phyloP scores from a whole-genome alignment of 2,329 filamentous ascomycete species.

The Scedosporium apiospermum region DNA sequence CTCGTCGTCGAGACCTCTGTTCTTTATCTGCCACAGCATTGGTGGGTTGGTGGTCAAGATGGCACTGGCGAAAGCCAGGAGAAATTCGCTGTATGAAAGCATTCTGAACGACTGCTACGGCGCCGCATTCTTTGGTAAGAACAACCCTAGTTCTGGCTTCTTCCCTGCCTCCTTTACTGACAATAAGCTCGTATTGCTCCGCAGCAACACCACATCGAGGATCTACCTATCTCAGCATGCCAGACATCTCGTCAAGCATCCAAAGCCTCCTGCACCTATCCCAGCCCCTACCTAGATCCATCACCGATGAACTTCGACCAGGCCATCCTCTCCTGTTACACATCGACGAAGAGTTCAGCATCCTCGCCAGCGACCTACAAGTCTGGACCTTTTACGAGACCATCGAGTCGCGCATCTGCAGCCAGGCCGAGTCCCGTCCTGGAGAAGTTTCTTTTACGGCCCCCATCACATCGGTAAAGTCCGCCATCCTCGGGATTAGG shows the following conservation, averaged over 20 bases:
- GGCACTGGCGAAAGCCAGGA: constrained; percentile 39
- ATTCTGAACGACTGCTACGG: constrained; percentile 50
- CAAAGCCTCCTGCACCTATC: constrained; percentile 41
- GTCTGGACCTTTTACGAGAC: constrained; percentile 58
- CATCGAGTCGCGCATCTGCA: constrained; percentile 28
- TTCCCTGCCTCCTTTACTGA: background rate
- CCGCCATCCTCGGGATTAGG: constrained; percentile 38
- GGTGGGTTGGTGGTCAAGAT: constrained; percentile 52
- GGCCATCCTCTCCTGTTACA: constrained; percentile 37
- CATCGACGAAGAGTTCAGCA: constrained; percentile 45
- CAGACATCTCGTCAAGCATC: constrained; percentile 44
- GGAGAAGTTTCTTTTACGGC: constrained; percentile 47
- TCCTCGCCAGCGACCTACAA: constrained; percentile 46
- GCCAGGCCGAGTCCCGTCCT: constrained; percentile 26
- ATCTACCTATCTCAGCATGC: constrained; percentile 52
- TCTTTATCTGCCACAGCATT: constrained; percentile 53
- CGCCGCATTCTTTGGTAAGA: constrained; percentile 48
- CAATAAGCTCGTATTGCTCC: constrained; percentile 8
- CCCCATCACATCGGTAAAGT: constrained; percentile 49
- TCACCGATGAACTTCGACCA: constrained; percentile 41
- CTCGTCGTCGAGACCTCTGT: constrained; percentile 34
- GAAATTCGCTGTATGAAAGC: constrained; percentile 25
- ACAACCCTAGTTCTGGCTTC: constrained; percentile 4
- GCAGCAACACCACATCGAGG: constrained; percentile 51
- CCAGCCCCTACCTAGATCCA: constrained; percentile 35